Evolutionary conservation across 1,284 basidiomycete species (phyloP), one percentile per base, ranked within the genome.

Genomic region (Rhodotorula sp.): DNA sequence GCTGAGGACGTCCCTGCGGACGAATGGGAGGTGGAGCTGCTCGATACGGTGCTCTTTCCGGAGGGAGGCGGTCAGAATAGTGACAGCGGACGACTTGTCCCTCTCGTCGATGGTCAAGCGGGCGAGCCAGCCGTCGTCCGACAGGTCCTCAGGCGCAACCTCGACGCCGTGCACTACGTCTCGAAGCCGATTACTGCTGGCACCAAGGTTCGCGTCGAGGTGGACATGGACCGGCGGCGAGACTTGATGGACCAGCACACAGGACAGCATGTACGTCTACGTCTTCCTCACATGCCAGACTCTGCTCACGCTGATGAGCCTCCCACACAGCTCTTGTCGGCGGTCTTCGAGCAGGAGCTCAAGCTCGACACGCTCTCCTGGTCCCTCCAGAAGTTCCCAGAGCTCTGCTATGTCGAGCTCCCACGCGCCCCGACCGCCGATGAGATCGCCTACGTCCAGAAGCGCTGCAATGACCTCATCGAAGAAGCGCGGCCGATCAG

Each of bases 41-140:
- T 89, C 69, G 92, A 94, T 79, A 92, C 90, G 2, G 84, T 91
- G n/a, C 84, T 92, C 55, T 94, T 94, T 77, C 92, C 92, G 0
- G 92, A 94, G 81, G 83, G 82, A 20, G 92, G 92, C 22, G 91
- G 90, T 4, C 92, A 94, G 76, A 90, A 90, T 0, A 88, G 87
- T 9, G 92, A 94, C 77, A 87, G 87, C 30, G 92, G 91, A 0
- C 65, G 83, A 15, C 81, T 94, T 29, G 83, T 82, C 1, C 54
- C 79, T 0, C 51, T 76, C 24, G 39, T 80, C 20, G 76, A 29
- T n/a, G 15, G 30, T 30, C 39, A 30, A 46, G 34, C 56, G 15
- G 56, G n/a, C 19, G 53, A 47, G 32, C 54, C 63, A 7, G 44
- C 29, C 15, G 2, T 4, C 22, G 87, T 93, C n/a, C 80, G 88